These are phyloP conservation scores for Sporothrix brasiliensis DNA, from an alignment of 2,329 filamentous ascomycete genomes.

Conservation along the genomic window DNA sequence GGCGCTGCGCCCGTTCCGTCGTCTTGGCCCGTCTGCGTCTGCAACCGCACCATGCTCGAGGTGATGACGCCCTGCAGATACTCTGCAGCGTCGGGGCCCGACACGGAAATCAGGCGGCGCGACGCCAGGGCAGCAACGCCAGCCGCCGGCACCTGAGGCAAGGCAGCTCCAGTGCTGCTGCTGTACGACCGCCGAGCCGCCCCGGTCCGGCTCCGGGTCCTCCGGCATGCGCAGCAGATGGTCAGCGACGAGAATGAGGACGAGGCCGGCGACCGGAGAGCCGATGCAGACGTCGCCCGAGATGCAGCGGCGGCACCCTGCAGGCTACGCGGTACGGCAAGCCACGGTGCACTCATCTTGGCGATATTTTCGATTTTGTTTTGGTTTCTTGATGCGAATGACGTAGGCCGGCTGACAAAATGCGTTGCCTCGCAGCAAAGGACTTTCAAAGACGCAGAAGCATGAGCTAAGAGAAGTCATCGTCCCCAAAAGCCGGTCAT, in stretches of 20 bases:
- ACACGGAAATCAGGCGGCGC: conserved; percentile 76
- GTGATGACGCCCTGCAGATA: conserved; percentile 91
- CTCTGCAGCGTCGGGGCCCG: conserved; percentile 75
- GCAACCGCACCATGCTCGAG: conserved; percentile 59
- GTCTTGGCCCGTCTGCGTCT: conserved; percentile 40
- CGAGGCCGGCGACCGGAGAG: conserved; percentile 13
- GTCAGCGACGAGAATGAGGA: neutral
- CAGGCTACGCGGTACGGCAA: conserved; percentile 19
- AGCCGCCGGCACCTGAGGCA: conserved; percentile 47
- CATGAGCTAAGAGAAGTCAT: neutral
- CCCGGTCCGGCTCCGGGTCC: neutral
- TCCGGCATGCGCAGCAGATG: conserved; percentile 25
- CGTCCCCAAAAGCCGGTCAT: neutral
- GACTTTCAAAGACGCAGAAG: conserved; percentile 4
- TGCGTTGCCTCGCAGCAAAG: neutral
- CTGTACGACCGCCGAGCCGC: conserved; percentile 4
- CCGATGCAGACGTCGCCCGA: conserved; percentile 27
- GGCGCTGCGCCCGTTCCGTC: conserved; percentile 32
- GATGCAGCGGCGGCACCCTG: neutral
- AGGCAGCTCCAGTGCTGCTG: conserved; percentile 35
- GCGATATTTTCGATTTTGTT: neutral
- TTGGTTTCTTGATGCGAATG: neutral
- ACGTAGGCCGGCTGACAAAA: conserved; percentile 7
- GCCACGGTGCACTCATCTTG: conserved; percentile 17
- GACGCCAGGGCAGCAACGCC: conserved; percentile 64